Base-by-base conservation (phyloP, 371 early-diverging fungal genomes). In the Haplosporangium sp. region DNA sequence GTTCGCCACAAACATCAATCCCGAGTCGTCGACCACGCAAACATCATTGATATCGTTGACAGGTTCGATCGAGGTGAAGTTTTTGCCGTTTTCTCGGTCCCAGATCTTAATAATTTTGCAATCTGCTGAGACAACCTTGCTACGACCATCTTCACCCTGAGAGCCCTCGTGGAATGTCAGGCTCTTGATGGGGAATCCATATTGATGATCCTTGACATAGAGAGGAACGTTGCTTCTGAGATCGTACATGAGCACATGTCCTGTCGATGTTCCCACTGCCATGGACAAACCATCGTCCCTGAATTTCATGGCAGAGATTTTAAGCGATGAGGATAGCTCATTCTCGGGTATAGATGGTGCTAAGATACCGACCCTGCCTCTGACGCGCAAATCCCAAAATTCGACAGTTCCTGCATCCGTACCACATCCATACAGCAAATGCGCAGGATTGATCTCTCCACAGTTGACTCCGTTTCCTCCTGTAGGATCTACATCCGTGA, bases 181-280 rank as follows among this genome's bases (percentile, higher is more conserved):
- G 16, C 85, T 86, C 80, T 95, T 96, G 81, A 99, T 98, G n/a
- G 95, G 96, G 72, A 92, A 88, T n/a, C 97, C 97, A 79, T 98
- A 98, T 80, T 94, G 97, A 82, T 99, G 98, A 84, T 97, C 98
- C 82, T 97, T 96, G 74, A 93, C 87, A 42, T 94, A 80, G 58
- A 94, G 85, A 9, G 98, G 98, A 14, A 87, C 87, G 41, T 88
- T 86, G 67, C 93, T 88, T 58, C 99, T 91, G 72, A 99, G 85
- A 90, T 99, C 99, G 82, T 95, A 99, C 56, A 98, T 82, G 41
- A 96, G 80, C 9, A 97, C 93, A 60, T 95, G 94, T 13, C 99
- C 99, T 16, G 95, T 90, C 2, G 92, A 89, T 2, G 96, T 95
- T 51, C 99, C 99, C 1, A 95, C 93, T 9, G 90, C 97, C 81